Evolutionary conservation across 1,284 basidiomycete genomes (phyloP), one percentile per base, ranked within the genome.

Genomic region (Ganoderma meredithae): DNA sequence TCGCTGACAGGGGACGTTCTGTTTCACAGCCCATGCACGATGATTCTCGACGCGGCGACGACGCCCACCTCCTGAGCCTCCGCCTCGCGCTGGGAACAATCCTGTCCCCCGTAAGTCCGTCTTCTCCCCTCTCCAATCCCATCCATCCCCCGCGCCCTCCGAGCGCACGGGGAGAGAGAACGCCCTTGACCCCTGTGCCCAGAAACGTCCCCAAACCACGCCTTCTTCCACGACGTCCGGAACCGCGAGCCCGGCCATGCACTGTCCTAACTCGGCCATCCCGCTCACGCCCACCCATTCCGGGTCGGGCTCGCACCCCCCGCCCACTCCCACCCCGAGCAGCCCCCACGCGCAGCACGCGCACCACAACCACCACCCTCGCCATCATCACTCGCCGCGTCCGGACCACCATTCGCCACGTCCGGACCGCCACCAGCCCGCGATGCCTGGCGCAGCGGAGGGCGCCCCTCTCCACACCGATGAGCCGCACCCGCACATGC

Each of bases 21-120:
- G 19, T 43, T 4, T 12, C 27, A 43, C 67, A 75, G 71, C 64
- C 72, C 62, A 69, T 55, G 40, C 72, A 73, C 62, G 73, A 75
- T 58, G 73, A 75, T 49, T 72, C 74, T 66, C 71, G 68, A 59
- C 59, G 53, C 62, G 22, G 56, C 67, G 67, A 68, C 63, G 72
- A 73, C 41, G 72, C 69, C 15, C 72, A 75, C 53, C 68, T 74
- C 47, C 55, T 72, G 43, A 75, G 67, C 62, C 68, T 79, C 47
- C 75, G 78, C 39, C 71, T 78, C 33, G 76, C 76, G 9, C 69
- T 79, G 40, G 78, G 78, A 31, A 75, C 76, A 60, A 77, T 79
- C 53, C 74, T 79, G 59, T 74, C 78, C 17, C 78, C 78, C 65
- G 78, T 79, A 71, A 76, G 78, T 74, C 60, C 31, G 49, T 27